Base-by-base conservation (phyloP, 768 basidiomycete genomes). In the Xerocomellus amylosporus region DNA sequence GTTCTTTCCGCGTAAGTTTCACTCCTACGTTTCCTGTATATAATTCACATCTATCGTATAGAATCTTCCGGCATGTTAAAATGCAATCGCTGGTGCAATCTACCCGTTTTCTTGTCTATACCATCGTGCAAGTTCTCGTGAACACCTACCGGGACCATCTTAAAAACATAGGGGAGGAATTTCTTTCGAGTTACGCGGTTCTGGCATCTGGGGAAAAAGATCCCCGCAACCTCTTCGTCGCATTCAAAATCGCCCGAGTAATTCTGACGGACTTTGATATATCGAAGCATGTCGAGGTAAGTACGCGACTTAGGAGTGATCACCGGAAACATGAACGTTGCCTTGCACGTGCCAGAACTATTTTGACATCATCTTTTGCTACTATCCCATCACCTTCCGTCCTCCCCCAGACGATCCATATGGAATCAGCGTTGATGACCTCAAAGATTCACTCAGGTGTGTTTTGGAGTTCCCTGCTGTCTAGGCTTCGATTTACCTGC, bases 131-230 rank as follows among this genome's bases (percentile, higher is more conserved):
- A 62, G 78, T 79, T 8, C 73, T 98, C 20, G 5, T 56, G 51
- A 53, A 58, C 39, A 45, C 58, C 8, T 51, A 63, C 33, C 53
- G 9, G 34, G 19, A 57, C 87, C 92, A 82, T 33, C 71, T 98
- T 20, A 88, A 88, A 68, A 73, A 67, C 7, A 80, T 91, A 79
- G 87, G 87, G 1, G 76, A 82, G 24, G 78, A 75, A 8, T 98
- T 98, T 68, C 56, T 98, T 22, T 72, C 75, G 8, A 82, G 84
- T 22, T 99, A 98, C 68, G 79, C 88, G 30, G 66, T 68, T 46
- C 72, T 98, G n/a, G 93, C 85, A 5, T 90, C 97, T 53, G 95
- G 94, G 15, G 97, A 99, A 73, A 98, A 98, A 64, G 97, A 99
- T 67, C 97, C 97, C 30, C 79, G 97, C 17, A 99, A 98, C 72